A percentile compares a stretch with the other conserved stretches of the same genome.
phyloP scores from a whole-genome alignment of 148 eudicot genomes.

The Chenopodium suecicum region DNA sequence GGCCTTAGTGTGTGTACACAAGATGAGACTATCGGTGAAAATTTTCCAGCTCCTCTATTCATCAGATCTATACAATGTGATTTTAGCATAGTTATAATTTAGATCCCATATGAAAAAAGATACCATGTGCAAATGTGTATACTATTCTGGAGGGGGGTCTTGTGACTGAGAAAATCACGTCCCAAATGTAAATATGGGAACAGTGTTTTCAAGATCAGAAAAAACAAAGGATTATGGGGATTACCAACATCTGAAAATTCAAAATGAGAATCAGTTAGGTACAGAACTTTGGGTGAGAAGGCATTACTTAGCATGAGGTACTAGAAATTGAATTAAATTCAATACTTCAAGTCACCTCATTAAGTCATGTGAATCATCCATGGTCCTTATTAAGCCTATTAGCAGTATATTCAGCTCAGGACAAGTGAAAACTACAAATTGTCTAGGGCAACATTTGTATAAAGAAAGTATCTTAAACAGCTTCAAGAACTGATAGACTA shows the following conservation, averaged over 20 bases:
- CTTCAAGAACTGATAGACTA: conserved; percentile 6
- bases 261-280: not conserved
- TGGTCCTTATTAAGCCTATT: not conserved
- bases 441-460: not conserved
- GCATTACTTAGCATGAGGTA: not conserved
- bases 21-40: not conserved
- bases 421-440: not conserved
- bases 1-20: not conserved
- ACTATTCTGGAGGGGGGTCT: not conserved
- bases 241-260: not conserved
- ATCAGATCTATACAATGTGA: not conserved
- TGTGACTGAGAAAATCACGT: not conserved
- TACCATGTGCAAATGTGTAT: not conserved
- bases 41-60: not conserved
- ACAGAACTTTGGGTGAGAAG: not conserved
- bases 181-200: not conserved
- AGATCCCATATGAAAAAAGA: not conserved
- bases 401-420: not conserved
- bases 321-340: not conserved
- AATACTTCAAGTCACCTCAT: too few species aligned
- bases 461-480: not conserved
- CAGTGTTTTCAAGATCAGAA: not conserved
- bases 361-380: not conserved
- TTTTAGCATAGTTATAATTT: not conserved
- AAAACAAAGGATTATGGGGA: not conserved